These are phyloP conservation scores for Candida odintsovae DNA, from an alignment of 805 yeast genomes.

Conservation along the genomic window DNA sequence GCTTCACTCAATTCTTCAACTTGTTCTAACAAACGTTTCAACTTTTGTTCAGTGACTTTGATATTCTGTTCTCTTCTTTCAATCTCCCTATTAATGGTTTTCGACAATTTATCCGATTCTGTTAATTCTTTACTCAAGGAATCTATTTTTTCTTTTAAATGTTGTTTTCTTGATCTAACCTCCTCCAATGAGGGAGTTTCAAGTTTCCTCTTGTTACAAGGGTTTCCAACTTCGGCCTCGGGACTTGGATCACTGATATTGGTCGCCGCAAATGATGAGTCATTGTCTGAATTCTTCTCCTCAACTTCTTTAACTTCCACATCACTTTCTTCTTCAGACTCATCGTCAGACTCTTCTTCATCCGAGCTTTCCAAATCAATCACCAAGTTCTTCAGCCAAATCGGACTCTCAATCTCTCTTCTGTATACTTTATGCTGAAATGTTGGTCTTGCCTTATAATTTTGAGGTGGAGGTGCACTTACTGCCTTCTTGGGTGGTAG, in stretches of 20 bases:
- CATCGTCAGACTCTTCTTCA: constrained; percentile 9
- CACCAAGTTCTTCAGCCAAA: constrained; percentile 21
- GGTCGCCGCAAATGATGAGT: background rate
- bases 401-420: constrained; percentile 15
- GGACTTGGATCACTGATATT: background rate
- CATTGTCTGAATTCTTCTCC: background rate
- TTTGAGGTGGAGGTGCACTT: background rate
- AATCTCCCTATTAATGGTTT: background rate
- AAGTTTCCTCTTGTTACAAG: constrained; percentile 5
- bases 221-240: background rate
- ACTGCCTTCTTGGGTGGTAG: background rate
- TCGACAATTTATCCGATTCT: background rate
- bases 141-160: constrained; percentile 1
- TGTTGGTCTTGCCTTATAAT: constrained; percentile 3
- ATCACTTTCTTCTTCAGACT: background rate
- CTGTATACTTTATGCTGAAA: constrained; percentile 13
- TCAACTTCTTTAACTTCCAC: background rate
- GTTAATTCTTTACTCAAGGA: constrained; percentile 3
- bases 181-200: background rate
- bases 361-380: constrained; percentile 20
- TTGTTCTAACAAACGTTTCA: background rate
- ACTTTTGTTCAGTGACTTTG: background rate
- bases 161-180: constrained; percentile 2
- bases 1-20: background rate
- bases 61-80: constrained; percentile 2